Base-by-base conservation (phyloP, 2,329 filamentous ascomycete species). In the Zopfia rhizophila region DNA sequence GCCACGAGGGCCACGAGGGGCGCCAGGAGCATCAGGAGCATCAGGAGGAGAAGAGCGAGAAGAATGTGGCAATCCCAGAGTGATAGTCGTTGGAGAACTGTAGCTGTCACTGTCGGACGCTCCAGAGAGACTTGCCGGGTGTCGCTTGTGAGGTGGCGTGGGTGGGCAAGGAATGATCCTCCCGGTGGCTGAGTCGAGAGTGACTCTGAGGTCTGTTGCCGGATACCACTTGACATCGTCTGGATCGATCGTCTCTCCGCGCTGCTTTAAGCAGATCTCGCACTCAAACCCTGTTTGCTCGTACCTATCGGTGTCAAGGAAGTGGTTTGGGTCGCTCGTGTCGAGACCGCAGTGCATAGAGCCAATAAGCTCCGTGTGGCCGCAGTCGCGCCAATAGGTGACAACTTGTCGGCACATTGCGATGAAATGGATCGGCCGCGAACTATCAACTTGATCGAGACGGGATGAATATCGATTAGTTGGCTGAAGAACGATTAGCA, bases 281-380 rank as follows among this genome's bases (percentile, higher is more conserved):
- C 47, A 53, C 28, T 22, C 33, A 22, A 32, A 17, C 21, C 22
- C 25, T 42, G 45, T 45, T 53, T 57, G 45, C 59, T 57, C n/a
- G n/a, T n/a, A n/a, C n/a, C n/a, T n/a, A n/a, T 48, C 32, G n/a
- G 51, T 13, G n/a, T 37, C 7, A 17, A 36, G 45, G 10, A 23
- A 37, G 12, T 38, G 36, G n/a, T 43, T 38, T 3, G 13, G 10
- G 5, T 23, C 18, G n/a, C n/a, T n/a, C 7, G 24, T 23, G 21
- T 51, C 18, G 10, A 39, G 19, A 11, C 31, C 38, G 37, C 47
- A 51, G 24, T 25, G 38, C 7, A 27, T 38, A 1, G 21, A 23
- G 5, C 47, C 53, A 4, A 50, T n/a, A 11, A 42, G 45, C 13
- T 27, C 19, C 13, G 19, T 16, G 24, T 56, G 47, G 7, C 6